These are phyloP conservation scores for Gastrodia elata DNA, from an alignment of 106 monocot genomes.

Conservation along the genomic window DNA sequence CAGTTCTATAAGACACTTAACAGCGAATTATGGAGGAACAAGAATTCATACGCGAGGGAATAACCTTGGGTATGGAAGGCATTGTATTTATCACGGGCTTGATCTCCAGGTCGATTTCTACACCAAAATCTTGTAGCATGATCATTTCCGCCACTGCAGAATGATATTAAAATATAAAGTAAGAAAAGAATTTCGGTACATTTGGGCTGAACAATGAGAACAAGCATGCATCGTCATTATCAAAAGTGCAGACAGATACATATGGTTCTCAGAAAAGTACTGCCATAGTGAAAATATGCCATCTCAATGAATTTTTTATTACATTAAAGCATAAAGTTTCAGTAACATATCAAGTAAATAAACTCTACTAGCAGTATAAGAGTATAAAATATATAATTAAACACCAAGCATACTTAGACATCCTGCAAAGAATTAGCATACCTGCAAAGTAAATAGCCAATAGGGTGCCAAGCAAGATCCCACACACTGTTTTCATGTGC, in stretches of 20 bases:
- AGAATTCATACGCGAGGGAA: background rate
- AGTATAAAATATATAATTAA: background rate
- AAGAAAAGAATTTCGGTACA: background rate
- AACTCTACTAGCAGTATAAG: background rate
- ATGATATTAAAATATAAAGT: constrained; percentile 1
- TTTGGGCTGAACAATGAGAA: background rate
- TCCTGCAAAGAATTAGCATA: constrained; percentile 6
- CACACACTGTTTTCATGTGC: constrained; percentile 93
- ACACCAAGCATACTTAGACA: background rate
- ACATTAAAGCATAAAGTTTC: no score
- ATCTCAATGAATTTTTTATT: background rate
- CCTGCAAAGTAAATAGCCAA: constrained; percentile 99
- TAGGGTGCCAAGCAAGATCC: constrained; percentile 99
- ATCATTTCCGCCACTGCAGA: constrained; percentile 92
- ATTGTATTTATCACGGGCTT: constrained; percentile 55
- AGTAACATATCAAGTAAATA: background rate
- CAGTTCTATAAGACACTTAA: background rate
- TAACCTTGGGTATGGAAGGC: constrained; percentile 57
- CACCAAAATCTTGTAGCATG: constrained; percentile 97
- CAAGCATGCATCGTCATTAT: background rate
- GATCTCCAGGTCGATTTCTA: constrained; percentile 95
- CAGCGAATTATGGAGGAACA: background rate
- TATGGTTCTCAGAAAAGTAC: background rate
- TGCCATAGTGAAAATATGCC: background rate
- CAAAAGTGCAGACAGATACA: background rate